phyloP scores from a whole-genome alignment of 2,329 filamentous ascomycete genomes.

The Beauveria pseudobassiana region DNA sequence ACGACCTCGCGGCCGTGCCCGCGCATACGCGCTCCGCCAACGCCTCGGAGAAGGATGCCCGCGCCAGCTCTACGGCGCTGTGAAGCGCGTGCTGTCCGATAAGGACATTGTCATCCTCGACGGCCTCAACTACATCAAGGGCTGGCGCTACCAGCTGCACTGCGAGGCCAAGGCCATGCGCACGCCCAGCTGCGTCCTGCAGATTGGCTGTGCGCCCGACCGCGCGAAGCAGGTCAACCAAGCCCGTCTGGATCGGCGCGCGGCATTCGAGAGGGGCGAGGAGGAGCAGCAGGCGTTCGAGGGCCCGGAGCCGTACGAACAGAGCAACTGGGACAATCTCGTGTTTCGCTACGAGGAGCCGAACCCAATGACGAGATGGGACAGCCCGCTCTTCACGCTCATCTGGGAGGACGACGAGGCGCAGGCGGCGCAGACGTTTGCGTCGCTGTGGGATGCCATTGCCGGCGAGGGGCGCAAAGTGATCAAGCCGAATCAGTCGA shows the following conservation, averaged over 20 bases:
- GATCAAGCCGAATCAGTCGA: slow-evolving; percentile 68
- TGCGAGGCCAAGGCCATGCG: slow-evolving; percentile 76
- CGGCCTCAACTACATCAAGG: slow-evolving; percentile 82
- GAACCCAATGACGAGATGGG: slow-evolving; percentile 78
- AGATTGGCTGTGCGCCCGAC: slow-evolving; percentile 51
- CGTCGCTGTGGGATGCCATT: slow-evolving; percentile 68
- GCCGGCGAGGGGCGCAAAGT: slow-evolving; percentile 55
- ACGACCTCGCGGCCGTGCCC: slow-evolving; percentile 51
- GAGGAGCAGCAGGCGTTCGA: slow-evolving; percentile 10
- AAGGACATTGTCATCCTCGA: slow-evolving; percentile 75
- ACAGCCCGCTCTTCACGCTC: slow-evolving; percentile 73
- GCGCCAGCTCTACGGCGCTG: slow-evolving; percentile 68
- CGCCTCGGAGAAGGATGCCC: slow-evolving; percentile 71
- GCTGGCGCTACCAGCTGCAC: slow-evolving; percentile 78
- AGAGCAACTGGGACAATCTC: slow-evolving; percentile 65
- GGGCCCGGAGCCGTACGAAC: slow-evolving; percentile 38
- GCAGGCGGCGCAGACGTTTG: slow-evolving; percentile 48
- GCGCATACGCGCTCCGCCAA: slow-evolving; percentile 62
- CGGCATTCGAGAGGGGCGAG: slow-evolving; percentile 17
- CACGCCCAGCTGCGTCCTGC: slow-evolving; percentile 68
- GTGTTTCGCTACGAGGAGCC: slow-evolving; percentile 81
- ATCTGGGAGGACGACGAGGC: slow-evolving; percentile 65
- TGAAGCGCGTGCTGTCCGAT: slow-evolving; percentile 66
- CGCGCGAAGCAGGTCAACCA: slow-evolving; percentile 52
- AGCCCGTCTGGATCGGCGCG: slow-evolving; percentile 36